phyloP scores from a whole-genome alignment of 441 rosid genomes.

The Rhodomyrtus psidioides region DNA sequence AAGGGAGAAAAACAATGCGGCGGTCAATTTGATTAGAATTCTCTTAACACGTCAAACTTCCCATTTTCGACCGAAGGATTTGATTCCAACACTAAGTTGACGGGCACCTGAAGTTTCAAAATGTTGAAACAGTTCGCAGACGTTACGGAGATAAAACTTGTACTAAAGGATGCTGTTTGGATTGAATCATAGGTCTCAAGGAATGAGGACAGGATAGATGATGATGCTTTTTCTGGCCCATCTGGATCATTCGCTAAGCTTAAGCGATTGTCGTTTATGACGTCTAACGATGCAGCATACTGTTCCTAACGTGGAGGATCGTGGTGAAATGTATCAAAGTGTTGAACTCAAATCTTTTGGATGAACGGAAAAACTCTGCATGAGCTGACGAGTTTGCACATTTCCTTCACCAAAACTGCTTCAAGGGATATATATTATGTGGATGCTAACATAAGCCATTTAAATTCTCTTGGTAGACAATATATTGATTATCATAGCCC shows the following conservation, averaged over 20 bases:
- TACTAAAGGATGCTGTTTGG: background rate
- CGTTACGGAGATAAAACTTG: background rate
- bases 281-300: background rate
- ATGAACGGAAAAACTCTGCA: background rate
- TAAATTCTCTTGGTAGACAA: background rate
- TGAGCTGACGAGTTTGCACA: background rate
- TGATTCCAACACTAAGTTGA: background rate
- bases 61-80: background rate
- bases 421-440: background rate
- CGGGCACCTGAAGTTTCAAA: background rate
- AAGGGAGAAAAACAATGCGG: background rate
- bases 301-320: background rate
- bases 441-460: background rate
- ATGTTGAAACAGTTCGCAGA: background rate
- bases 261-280: background rate
- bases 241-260: background rate
- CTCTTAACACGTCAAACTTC: background rate
- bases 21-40: background rate
- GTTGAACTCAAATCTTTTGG: background rate
- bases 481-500: background rate
- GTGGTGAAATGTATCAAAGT: background rate
- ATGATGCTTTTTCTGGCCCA: background rate
- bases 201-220: background rate
- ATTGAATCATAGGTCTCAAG: background rate
- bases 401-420: background rate